A percentile compares a stretch with the other conserved stretches of the same genome.
These are phyloP conservation scores for Tricholoma flavovirens DNA, from an alignment of 768 basidiomycete genomes.

Conservation along the genomic window DNA sequence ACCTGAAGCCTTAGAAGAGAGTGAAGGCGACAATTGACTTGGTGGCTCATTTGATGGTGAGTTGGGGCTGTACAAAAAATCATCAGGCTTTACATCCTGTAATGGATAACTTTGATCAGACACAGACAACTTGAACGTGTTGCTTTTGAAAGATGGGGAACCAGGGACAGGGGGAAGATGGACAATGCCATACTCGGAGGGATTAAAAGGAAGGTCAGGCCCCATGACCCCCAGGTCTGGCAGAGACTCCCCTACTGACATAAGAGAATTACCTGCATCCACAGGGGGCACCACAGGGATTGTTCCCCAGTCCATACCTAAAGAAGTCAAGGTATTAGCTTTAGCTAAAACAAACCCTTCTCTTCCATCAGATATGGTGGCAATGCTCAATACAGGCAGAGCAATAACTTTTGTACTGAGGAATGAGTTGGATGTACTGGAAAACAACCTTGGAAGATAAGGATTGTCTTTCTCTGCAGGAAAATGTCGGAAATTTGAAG, in stretches of 20 bases:
- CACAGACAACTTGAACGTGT: neutral
- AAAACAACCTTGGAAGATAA: constrained; percentile 19
- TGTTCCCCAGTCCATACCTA: neutral
- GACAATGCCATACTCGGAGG: constrained; percentile 36
- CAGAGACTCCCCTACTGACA: neutral
- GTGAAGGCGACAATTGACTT: constrained; percentile 4
- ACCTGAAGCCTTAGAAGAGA: constrained; percentile 6
- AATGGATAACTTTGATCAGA: neutral
- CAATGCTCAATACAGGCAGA: constrained; percentile 1
- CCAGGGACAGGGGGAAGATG: constrained; percentile 32
- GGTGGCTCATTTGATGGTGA: constrained; percentile 5
- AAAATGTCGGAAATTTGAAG: constrained; percentile 29
- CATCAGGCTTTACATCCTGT: neutral
- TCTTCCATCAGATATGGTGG: neutral
- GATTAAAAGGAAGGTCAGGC: constrained; percentile 27
- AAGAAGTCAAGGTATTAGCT: neutral
- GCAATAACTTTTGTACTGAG: constrained; percentile 1
- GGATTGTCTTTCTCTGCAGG: constrained; percentile 17
- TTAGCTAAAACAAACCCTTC: neutral
- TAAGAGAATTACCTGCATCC: constrained; percentile 4
- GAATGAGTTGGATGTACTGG: constrained; percentile 6
- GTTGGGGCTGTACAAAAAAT: neutral
- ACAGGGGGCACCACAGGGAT: neutral
- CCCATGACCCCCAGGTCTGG: constrained; percentile 6
- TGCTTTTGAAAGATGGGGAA: constrained; percentile 4